A percentile compares a stretch with the other conserved stretches of the same genome.
These are phyloP conservation scores for Colletotrichum camelliae DNA, from an alignment of 2,329 filamentous ascomycete species.

Conservation along the genomic window DNA sequence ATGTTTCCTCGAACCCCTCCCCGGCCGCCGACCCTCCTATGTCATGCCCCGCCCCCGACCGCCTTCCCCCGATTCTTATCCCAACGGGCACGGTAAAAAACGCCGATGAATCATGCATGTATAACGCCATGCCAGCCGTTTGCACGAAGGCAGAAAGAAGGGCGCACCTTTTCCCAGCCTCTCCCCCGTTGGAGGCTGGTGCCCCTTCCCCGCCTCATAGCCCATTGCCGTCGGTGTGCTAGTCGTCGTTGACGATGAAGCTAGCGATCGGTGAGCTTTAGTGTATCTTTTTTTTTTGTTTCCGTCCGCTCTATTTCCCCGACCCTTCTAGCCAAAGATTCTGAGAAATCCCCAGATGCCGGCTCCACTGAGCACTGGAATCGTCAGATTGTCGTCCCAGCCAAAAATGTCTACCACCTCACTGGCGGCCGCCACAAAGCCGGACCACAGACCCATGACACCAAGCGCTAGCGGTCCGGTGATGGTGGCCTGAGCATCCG, in stretches of 20 bases:
- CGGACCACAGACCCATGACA: conserved; percentile 84
- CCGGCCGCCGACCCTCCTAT: conserved; percentile 7
- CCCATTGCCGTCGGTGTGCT: background rate
- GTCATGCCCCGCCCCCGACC: background rate
- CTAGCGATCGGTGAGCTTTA: conserved; percentile 10
- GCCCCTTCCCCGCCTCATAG: conserved; percentile 4
- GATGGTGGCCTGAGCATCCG: conserved; percentile 63
- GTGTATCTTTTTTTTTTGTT: background rate
- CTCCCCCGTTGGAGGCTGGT: background rate
- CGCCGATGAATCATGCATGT: conserved; percentile 18
- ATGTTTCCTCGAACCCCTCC: conserved; percentile 1
- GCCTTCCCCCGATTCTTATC: background rate
- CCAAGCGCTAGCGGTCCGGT: conserved; percentile 76
- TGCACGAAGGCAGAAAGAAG: background rate
- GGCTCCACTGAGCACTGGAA: conserved; percentile 86
- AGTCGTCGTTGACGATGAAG: background rate
- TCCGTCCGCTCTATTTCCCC: background rate
- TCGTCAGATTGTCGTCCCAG: conserved; percentile 97
- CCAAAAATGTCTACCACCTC: conserved; percentile 92
- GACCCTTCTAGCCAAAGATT: conserved; percentile 68
- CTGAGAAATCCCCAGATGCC: conserved; percentile 93
- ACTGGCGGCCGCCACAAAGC: conserved; percentile 86
- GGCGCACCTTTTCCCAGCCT: background rate
- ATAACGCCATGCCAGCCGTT: conserved; percentile 8
- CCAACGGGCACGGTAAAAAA: conserved; percentile 6